Evolutionary conservation across 106 monocot species (phyloP), one percentile per base, ranked within the genome.

Genomic region (Dendrobium nobile): DNA sequence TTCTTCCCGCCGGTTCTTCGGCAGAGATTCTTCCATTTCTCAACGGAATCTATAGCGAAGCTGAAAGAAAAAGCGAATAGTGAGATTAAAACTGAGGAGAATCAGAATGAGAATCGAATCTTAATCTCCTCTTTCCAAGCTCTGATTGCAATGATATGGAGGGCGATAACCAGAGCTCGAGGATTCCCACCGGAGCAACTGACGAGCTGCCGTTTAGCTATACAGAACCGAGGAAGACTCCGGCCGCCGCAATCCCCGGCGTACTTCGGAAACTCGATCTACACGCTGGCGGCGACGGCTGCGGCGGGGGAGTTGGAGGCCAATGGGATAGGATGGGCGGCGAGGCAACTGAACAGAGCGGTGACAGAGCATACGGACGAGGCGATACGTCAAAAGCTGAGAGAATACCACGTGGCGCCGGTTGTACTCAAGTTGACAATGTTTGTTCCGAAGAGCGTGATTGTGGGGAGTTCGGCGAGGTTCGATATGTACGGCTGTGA

Each of bases 191-290:
- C 79, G 0, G 85, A 79, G 11, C 80, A 90, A 65, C 19, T 8
- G 26, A 90, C 87, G 0, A 54, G 27, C 44, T 95, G 82, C 77
- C 54, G 77, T 7, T 1, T 88, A 20, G 85, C 92, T 40, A 75
- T 82, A 43, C 58, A 93, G 33, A 80, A 86, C 84, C 84, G 96
- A 5, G 15, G 44, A 20, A 77, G 96, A 54, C 83, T 96, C 6
- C 84, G 75, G 11, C 96, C 93, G 13, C 77, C 77, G 13, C 82
- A 90, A 2, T 78, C 93, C 1, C 44, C 81, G 7, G 75, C 81
- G 64, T 93, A 96, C 84, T 93, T 96, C 55, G 96, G 96, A 78
- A 90, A 90, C 81, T 84, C 85, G 27, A 83, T 87, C 75, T 72
- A 84, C 78, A 43, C 80, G 31, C 13, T 85, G 7, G 0, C 22